Evolutionary conservation across 495 filamentous ascomycete species (phyloP), one percentile per base, ranked within the genome.

Genomic region (Penicillium canescens): DNA sequence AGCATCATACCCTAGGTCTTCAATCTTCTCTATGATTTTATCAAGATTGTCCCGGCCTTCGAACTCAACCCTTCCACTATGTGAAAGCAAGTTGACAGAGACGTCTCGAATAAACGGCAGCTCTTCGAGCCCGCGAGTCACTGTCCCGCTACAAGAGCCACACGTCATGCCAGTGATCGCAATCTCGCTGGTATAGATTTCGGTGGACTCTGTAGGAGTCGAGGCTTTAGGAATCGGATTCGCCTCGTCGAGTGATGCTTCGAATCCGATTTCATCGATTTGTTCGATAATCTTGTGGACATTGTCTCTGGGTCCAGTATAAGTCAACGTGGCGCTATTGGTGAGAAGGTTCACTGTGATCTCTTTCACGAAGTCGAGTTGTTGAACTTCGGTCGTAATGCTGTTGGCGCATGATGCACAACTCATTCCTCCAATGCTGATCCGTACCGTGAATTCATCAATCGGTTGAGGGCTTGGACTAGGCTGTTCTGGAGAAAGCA

Each of bases 101-200:
- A 86, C 81, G 36, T 80, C 75, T 33, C 74, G 76, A 14, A 95
- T 73, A 71, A 84, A 94, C 8, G 78, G 59, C 28, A 81, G 73
- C 50, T 83, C 79, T 49, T 86, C 74, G 33, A 96, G 57, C 6
- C 81, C 83, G 23, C 81, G 68, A 12, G 81, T 88, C 57, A 96
- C 81, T 39, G 72, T 73, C 37, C 80, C 82, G 11, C 83, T 78
- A 64, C 92, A 96, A 4, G 88, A 78, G 18, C 83, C 83, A 63
- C 92, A 96, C 6, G 88, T 94, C 89, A 96, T 94, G 12, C 90
- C 90, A 21, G 79, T 84, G 47, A 96, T 85, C 6, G 86, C 82
- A 54, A 91, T 76, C 2, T 85, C 83, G 3, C 81, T 88, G 41
- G 74, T 69, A 71, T 79, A 75, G 0, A 23, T 23, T 13, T 42